Evolutionary conservation across 805 yeast genomes (phyloP).

Genomic region (Yamadazyma tumulicola): DNA sequence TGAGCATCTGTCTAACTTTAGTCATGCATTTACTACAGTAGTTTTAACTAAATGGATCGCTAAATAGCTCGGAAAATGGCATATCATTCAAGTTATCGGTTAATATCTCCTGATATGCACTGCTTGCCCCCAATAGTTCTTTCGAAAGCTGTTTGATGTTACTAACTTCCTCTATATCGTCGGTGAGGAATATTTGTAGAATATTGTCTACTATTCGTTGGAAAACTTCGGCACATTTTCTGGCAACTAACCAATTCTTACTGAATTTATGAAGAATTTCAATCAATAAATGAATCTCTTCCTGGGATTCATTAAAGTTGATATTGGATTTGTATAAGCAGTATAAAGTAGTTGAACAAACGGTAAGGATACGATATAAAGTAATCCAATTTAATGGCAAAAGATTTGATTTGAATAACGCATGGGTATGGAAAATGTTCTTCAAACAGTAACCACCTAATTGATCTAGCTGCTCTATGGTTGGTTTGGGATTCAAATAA

Average conservation of each 20-base stretch:
- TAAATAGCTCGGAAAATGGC: slow-evolving; percentile 2
- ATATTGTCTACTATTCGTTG: slow-evolving; percentile 41
- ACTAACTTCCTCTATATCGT: slow-evolving; percentile 22
- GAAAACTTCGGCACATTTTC: slow-evolving; percentile 42
- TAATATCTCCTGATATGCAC: slow-evolving; percentile 44
- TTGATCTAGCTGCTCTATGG: slow-evolving; percentile 34
- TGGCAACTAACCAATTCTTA: slow-evolving; percentile 46
- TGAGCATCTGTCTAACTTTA: too few relatives aligned
- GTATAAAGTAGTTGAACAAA: slow-evolving; percentile 45
- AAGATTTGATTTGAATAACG: slow-evolving; percentile 39
- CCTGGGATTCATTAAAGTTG: slow-evolving; percentile 43
- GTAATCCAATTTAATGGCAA: slow-evolving; percentile 52
- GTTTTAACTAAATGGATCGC: too few relatives aligned
- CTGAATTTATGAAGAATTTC: slow-evolving; percentile 46
- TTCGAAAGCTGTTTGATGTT: slow-evolving; percentile 36
- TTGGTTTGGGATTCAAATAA: slow-evolving; percentile 43
- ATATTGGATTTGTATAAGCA: slow-evolving; percentile 47
- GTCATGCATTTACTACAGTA: too few relatives aligned
- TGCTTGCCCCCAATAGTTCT: slow-evolving; percentile 42
- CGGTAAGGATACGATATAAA: slow-evolving; percentile 41
- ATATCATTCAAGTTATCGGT: slow-evolving; percentile 43
- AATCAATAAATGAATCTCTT: slow-evolving; percentile 43
- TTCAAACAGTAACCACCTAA: slow-evolving; percentile 45
- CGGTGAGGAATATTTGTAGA: slow-evolving; percentile 40
- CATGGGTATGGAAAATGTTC: slow-evolving; percentile 44